Evolutionary conservation across 371 early-diverging fungal genomes (phyloP).

Genomic region (Chytridium lagenaria): DNA sequence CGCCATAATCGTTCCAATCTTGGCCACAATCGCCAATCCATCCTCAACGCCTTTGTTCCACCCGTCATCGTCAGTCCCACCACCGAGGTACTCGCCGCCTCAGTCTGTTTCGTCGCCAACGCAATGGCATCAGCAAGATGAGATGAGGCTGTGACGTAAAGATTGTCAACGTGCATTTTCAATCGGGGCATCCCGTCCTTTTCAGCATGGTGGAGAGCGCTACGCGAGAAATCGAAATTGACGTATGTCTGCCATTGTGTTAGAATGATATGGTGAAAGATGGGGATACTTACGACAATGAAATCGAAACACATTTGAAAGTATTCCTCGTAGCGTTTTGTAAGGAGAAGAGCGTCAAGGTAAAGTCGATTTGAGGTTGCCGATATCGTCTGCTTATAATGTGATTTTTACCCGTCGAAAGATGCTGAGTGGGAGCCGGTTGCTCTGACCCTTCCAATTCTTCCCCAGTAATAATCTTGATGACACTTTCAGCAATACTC

Average conservation of each 20-base stretch:
- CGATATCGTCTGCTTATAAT: constrained; percentile 45
- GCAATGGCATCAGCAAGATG: constrained; percentile 37
- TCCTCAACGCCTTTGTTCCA: constrained; percentile 30
- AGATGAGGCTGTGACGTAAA: constrained; percentile 23
- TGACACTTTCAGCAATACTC: constrained; percentile 28
- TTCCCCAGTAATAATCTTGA: constrained; percentile 25
- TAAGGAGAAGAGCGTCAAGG: constrained; percentile 47
- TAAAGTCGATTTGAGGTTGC: constrained; percentile 47
- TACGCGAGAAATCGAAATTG: constrained; percentile 33
- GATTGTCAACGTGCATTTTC: constrained; percentile 33
- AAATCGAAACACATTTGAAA: constrained; percentile 45
- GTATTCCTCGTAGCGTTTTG: constrained; percentile 50
- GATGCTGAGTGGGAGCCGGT: neutral
- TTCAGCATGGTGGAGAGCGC: constrained; percentile 34
- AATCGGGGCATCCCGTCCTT: constrained; percentile 25
- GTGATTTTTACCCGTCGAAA: constrained; percentile 13
- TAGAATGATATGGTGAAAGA: neutral
- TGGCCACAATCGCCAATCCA: constrained; percentile 31
- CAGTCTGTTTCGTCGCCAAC: constrained; percentile 11
- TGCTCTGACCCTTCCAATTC: constrained; percentile 11
- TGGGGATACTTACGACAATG: constrained; percentile 33
- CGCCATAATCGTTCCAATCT: constrained; percentile 31
- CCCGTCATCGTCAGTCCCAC: constrained; percentile 30
- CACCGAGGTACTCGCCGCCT: neutral
- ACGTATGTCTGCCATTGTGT: constrained; percentile 30